These are phyloP conservation scores for Cudoniella acicularis DNA, from an alignment of 495 filamentous ascomycete species.

Conservation along the genomic window DNA sequence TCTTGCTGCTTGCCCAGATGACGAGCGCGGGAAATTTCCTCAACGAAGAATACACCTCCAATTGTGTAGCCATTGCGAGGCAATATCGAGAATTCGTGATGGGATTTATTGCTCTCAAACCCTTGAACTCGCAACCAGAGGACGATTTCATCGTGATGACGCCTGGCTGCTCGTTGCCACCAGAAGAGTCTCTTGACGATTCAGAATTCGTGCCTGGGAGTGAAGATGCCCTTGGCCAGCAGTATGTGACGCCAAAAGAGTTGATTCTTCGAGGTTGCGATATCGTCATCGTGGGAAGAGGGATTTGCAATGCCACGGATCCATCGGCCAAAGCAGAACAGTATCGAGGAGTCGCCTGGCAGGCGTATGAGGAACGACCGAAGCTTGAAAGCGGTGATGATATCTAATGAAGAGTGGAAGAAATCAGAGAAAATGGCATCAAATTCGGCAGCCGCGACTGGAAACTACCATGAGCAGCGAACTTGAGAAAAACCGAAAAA, in stretches of 20 bases:
- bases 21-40: conserved; percentile 72
- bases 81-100: conserved; percentile 78
- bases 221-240: conserved; percentile 66
- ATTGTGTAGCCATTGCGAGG: conserved; percentile 75
- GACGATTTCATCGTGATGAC: conserved; percentile 86
- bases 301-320: conserved; percentile 71
- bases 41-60: conserved; percentile 64
- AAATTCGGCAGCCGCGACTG: too few relatives aligned
- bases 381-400: neutral
- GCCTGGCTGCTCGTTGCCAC: conserved; percentile 69
- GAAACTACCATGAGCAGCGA: too few relatives aligned
- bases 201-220: conserved; percentile 26
- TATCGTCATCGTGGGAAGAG: conserved; percentile 86
- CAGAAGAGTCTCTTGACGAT: conserved; percentile 19
- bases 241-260: conserved; percentile 82
- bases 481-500: too few relatives aligned
- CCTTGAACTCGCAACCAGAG: conserved; percentile 53
- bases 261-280: conserved; percentile 71
- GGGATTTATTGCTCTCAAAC: conserved; percentile 76
- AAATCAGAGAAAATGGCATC: too few relatives aligned
- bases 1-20: conserved; percentile 86
- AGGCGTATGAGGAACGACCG: conserved; percentile 62
- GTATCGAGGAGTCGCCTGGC: conserved; percentile 79
- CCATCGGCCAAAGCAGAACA: conserved; percentile 66
- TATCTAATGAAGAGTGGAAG: too few relatives aligned